Base-by-base conservation (phyloP, 345 rosid species). In the Lumnitzera racemosa region DNA sequence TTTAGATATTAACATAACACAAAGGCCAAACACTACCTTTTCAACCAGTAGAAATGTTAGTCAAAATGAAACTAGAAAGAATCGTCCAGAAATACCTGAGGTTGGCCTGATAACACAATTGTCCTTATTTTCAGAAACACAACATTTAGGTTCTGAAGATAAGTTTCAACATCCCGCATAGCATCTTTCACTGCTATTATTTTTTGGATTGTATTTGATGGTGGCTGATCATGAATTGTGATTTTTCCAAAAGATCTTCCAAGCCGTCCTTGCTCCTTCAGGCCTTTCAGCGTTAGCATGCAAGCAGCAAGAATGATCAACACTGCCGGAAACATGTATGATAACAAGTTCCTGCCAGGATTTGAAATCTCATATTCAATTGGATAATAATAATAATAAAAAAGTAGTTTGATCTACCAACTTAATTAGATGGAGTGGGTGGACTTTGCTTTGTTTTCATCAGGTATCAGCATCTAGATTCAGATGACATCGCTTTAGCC, bases 161-260 rank as follows among this genome's bases (percentile, higher is more conserved):
- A 81, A 66, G 72, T 75, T 79, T 92, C 98, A 64, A 92, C 74
- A 63, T 84, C 90, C 49, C 71, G 90, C 94, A 92, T 84, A 29
- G 97, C 98, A 68, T 92, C 91, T 77, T 89, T 92, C 16, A 92
- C 65, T 53, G 98, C 98, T 56, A 92, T 77, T 23, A 92, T 87
- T 79, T 92, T 89, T 61, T 92, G 88, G 63, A 92, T 82, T 50
- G 98, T 92, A 76, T 92, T 92, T 63, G 98, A 92, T 65, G 98
- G 91, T 54, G 97, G 96, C 72, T 92, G 98, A 78, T 92, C 96
- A 64, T 75, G 78, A 61, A 92, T 85, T 2, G 89, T 89, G 70
- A 92, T 73, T 71, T 73, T 82, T 52, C 96, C 98, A 61, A 87
- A 92, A 41, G 67, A 81, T 76, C 94, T 87, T 57, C 98, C 98